These are phyloP conservation scores for Trichophaea hybrida DNA, from an alignment of 2,329 filamentous ascomycete species.

Conservation along the genomic window DNA sequence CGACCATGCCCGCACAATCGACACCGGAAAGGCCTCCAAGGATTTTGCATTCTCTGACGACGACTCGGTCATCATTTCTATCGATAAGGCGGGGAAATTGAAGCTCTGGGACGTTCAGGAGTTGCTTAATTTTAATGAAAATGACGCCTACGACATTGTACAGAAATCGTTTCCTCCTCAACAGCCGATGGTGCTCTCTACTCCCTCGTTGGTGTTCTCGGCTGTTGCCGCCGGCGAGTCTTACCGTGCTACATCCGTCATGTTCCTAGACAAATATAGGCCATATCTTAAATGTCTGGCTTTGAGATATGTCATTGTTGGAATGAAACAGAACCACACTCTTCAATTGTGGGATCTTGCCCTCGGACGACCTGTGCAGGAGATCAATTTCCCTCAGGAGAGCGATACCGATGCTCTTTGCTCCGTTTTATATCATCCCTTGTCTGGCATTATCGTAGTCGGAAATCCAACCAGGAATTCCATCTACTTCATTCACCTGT, in stretches of 20 bases:
- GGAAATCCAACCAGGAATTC: constrained; percentile 95
- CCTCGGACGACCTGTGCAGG: constrained; percentile 86
- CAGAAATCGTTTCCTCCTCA: constrained; percentile 14
- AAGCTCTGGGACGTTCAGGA: constrained; percentile 97
- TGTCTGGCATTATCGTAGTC: constrained; percentile 83
- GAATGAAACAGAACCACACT: constrained; percentile 98
- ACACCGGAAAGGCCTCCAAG: constrained; percentile 94
- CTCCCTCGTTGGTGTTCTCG: constrained; percentile 71
- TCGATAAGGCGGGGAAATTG: constrained; percentile 91
- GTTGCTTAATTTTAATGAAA: constrained; percentile 42
- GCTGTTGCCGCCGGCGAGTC: constrained; percentile 82
- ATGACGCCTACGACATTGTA: constrained; percentile 29
- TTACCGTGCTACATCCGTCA: constrained; percentile 89
- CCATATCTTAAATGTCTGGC: constrained; percentile 83
- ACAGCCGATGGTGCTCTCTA: constrained; percentile 56
- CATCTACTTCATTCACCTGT: constrained; percentile 91
- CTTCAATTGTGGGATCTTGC: constrained; percentile 97
- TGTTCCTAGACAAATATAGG: constrained; percentile 90
- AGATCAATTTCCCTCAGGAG: constrained; percentile 89
- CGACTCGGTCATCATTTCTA: constrained; percentile 80
- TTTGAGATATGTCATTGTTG: constrained; percentile 86
- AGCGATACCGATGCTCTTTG: constrained; percentile 97
- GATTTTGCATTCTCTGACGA: constrained; percentile 97
- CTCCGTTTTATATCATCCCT: constrained; percentile 86
- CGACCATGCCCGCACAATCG: constrained; percentile 81